Evolutionary conservation across 371 early-diverging fungal species (phyloP).

Genomic region (Mortierella sp.): DNA sequence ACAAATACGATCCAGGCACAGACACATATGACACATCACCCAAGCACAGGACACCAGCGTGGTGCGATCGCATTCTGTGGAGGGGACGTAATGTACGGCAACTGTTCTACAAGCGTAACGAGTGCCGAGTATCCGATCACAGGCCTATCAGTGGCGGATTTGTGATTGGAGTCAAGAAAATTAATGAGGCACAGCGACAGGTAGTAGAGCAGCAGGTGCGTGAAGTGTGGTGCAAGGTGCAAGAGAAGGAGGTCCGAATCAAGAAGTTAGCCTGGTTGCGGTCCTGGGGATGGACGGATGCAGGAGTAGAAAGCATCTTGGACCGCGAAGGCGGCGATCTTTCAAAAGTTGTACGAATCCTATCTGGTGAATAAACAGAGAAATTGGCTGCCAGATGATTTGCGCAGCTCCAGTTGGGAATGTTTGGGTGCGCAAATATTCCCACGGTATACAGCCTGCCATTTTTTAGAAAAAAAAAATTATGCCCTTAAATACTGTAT

Average conservation of each 20-base stretch:
- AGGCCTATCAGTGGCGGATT: constrained; percentile 83
- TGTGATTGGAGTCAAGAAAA: constrained; percentile 64
- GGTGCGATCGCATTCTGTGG: constrained; percentile 87
- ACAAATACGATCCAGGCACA: constrained; percentile 84
- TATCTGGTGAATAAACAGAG: constrained; percentile 17
- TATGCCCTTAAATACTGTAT: no score
- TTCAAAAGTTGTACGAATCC: constrained; percentile 31
- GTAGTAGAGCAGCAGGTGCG: constrained; percentile 56
- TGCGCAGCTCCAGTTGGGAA: background rate
- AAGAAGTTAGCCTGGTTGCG: constrained; percentile 54
- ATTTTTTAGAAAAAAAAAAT: no score
- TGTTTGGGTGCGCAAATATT: no score
- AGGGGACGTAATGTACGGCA: constrained; percentile 58
- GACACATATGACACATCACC: constrained; percentile 83
- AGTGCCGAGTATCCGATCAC: constrained; percentile 83
- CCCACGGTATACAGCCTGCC: no score
- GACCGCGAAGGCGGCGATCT: constrained; percentile 53
- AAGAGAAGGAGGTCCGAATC: constrained; percentile 54
- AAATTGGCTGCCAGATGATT: background rate
- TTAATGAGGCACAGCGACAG: constrained; percentile 60
- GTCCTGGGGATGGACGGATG: constrained; percentile 55
- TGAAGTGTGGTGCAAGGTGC: constrained; percentile 55
- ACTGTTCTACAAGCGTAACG: constrained; percentile 65
- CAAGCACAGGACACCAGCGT: constrained; percentile 85
- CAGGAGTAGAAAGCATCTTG: constrained; percentile 35